Percentiles rank a stretch among this genome's conserved stretches.
phyloP scores from a whole-genome alignment of 805 yeast genomes.

The Komagataella mondaviorum region DNA sequence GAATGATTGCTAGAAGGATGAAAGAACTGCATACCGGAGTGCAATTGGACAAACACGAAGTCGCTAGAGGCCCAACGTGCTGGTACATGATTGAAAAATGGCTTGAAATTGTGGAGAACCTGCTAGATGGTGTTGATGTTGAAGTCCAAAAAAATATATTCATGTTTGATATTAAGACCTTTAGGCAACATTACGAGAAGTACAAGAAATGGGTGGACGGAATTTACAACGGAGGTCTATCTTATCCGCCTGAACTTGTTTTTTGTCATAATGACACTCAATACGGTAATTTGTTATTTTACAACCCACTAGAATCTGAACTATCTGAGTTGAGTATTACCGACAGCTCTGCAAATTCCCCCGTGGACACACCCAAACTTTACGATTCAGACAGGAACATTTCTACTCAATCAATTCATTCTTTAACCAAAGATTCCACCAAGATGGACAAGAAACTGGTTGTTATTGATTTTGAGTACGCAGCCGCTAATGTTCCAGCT shows the following conservation, averaged over 20 bases:
- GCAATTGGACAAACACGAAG: slow-evolving; percentile 44
- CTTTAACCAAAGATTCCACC: slow-evolving; percentile 3
- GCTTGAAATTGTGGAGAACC: slow-evolving; percentile 33
- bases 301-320: slow-evolving; percentile 8
- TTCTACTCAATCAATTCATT: not conserved
- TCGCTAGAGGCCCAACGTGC: slow-evolving; percentile 43
- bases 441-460: slow-evolving; percentile 54
- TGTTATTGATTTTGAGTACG: slow-evolving; percentile 93
- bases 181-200: slow-evolving; percentile 29
- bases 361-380: not conserved
- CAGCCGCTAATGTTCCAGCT: slow-evolving; percentile 84
- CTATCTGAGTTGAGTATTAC: not conserved
- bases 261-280: slow-evolving; percentile 97
- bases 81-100: slow-evolving; percentile 68
- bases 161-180: slow-evolving; percentile 32
- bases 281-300: slow-evolving; percentile 78
- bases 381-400: not conserved
- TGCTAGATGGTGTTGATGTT: slow-evolving; percentile 23
- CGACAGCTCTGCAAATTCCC: not conserved
- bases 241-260: slow-evolving; percentile 36
- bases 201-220: slow-evolving; percentile 54
- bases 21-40: slow-evolving; percentile 82
- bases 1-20: slow-evolving; percentile 92
- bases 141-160: slow-evolving; percentile 25
- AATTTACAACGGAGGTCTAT: slow-evolving; percentile 27